Conservation (phyloP, 768 basidiomycete genomes). For the Tubosaeta brunneosetosa region DNA sequence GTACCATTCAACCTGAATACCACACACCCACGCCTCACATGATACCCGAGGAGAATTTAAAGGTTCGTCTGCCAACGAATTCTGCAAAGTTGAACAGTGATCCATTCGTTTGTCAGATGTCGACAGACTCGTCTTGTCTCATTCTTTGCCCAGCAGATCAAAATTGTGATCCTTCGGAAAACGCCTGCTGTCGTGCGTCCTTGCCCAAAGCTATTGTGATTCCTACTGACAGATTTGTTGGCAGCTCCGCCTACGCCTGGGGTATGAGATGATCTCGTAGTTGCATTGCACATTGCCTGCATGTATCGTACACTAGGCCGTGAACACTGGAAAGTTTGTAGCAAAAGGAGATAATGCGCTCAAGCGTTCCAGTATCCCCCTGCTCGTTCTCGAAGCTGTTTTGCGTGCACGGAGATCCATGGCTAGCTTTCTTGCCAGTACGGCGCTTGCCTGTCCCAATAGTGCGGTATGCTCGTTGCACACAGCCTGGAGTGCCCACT, state of each 20-base stretch:
- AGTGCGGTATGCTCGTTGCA: constrained; percentile 45
- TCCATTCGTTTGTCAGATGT: constrained; percentile 34
- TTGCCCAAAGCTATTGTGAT: not conserved
- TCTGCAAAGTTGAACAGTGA: not conserved
- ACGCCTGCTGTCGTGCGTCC: constrained; percentile 76
- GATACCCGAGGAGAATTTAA: constrained; percentile 44
- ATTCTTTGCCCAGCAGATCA: constrained; percentile 68
- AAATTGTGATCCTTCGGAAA: constrained; percentile 61
- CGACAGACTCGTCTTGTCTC: constrained; percentile 57
- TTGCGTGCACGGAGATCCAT: constrained; percentile 53
- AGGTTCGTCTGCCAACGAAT: constrained; percentile 34
- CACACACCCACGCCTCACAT: constrained; percentile 32
- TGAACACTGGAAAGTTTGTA: constrained; percentile 69
- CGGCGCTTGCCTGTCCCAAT: constrained; percentile 59
- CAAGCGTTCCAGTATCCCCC: constrained; percentile 53
- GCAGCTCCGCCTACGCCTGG: constrained; percentile 45
- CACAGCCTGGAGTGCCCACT: constrained; percentile 59
- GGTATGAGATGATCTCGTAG: constrained; percentile 34
- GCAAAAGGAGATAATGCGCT: constrained; percentile 60
- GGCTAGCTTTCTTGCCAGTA: constrained; percentile 64
- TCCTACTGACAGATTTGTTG: constrained; percentile 5
- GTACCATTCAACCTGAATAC: constrained; percentile 93
- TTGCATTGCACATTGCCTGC: not conserved
- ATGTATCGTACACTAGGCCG: constrained; percentile 16
- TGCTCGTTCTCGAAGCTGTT: constrained; percentile 44